Percentiles rank a stretch among this genome's conserved stretches.
Conservation (phyloP, 257 asterid species). For the Ilex aquifolium region DNA sequence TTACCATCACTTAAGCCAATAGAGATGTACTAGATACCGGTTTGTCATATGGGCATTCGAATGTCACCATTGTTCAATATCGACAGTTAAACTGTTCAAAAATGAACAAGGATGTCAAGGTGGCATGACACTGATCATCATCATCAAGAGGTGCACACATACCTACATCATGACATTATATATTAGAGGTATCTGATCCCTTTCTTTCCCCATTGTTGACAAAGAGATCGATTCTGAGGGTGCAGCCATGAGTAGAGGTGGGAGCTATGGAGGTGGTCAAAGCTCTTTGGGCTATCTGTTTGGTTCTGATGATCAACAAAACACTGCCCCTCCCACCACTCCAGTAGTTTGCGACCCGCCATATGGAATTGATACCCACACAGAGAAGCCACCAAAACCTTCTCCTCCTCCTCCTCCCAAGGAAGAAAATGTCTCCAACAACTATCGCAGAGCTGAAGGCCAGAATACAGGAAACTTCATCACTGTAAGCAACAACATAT, state of each 20-base stretch:
- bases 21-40: too few relatives aligned
- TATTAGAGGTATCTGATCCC: too few relatives aligned
- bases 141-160: too few relatives aligned
- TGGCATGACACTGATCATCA: too few relatives aligned
- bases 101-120: too few relatives aligned
- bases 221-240: background rate
- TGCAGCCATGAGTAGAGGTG: conserved; percentile 36
- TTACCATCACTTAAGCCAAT: too few relatives aligned
- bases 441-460: conserved; percentile 18
- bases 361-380: conserved; percentile 34
- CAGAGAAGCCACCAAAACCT: conserved; percentile 17
- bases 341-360: conserved; percentile 36
- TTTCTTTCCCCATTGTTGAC: too few relatives aligned
- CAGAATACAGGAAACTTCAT: conserved; percentile 40
- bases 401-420: conserved; percentile 12
- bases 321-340: conserved; percentile 22
- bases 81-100: too few relatives aligned
- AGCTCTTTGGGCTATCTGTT: conserved; percentile 62
- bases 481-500: conserved; percentile 27
- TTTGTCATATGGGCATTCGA: too few relatives aligned
- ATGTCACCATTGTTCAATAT: too few relatives aligned
- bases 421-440: conserved; percentile 14
- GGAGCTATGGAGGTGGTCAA: conserved; percentile 53
- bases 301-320: conserved; percentile 40
- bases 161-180: too few relatives aligned